Percentiles rank a stretch among this genome's conserved stretches.
Conservation (phyloP, 495 filamentous ascomycete genomes). For the Lentithecium fluviatile region DNA sequence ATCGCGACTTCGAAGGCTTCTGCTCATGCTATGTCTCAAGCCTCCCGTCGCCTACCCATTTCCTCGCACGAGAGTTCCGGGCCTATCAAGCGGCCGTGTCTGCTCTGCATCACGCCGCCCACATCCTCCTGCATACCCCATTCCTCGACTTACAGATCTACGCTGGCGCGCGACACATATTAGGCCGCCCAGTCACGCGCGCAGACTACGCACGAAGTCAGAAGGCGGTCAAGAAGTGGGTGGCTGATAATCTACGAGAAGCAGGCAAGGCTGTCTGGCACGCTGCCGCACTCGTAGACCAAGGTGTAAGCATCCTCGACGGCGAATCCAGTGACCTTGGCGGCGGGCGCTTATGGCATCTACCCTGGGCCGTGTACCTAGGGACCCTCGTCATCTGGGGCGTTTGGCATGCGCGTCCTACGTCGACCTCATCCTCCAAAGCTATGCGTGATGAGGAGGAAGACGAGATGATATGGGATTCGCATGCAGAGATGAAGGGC, state of each 20-base stretch:
- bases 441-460: conserved; percentile 35
- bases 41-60: conserved; percentile 1
- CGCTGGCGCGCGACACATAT: conserved; percentile 54
- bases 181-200: conserved; percentile 49
- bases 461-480: conserved; percentile 47
- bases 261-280: conserved; percentile 48
- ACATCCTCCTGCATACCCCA: conserved; percentile 53
- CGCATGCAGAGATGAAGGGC: conserved; percentile 44
- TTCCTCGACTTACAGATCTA: conserved; percentile 57
- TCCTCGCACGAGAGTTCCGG: conserved; percentile 41
- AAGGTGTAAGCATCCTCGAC: conserved; percentile 49
- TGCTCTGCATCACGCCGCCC: conserved; percentile 53
- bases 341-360: conserved; percentile 53
- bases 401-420: conserved; percentile 44
- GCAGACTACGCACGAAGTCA: conserved; percentile 50
- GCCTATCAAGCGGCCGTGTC: conserved; percentile 47
- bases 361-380: conserved; percentile 58
- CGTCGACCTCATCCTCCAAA: background rate
- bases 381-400: conserved; percentile 55
- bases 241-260: conserved; percentile 13
- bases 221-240: conserved; percentile 48
- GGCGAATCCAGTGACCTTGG: conserved; percentile 45
- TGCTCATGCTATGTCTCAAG: conserved; percentile 38
- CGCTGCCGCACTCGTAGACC: conserved; percentile 49
- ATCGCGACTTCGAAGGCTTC: conserved; percentile 53